Base-by-base conservation (phyloP, 768 basidiomycete genomes). In the Suillus placidus region DNA sequence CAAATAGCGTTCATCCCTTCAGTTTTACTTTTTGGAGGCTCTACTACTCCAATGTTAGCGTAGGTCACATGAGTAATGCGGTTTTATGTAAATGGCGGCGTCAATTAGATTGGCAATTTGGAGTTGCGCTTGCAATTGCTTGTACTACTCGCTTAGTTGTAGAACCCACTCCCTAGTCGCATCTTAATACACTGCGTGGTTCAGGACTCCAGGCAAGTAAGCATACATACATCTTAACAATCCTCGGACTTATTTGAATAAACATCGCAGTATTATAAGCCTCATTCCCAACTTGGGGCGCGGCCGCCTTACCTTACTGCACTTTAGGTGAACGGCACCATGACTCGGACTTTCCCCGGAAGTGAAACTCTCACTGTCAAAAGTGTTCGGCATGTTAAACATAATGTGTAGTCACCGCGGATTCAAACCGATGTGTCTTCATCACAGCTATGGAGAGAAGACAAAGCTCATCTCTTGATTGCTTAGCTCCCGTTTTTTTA, bases 281-380 rank as follows among this genome's bases (percentile, higher is more conserved):
- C 16, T 52, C 30, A 54, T 32, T 54, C 52, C 26, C 52, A 54
- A 32, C n/a, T n/a, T n/a, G n/a, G 51, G 51, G 30, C 4, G 30
- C 30, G 26, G 51, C 51, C 4, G 16, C 26, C 3, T n/a, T n/a
- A n/a, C n/a, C n/a, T n/a, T 14, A 32, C 26, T 3, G 30, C 51
- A 9, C 45, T 10, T 47, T 10, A 18, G 20, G 45, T 47, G n/a
- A 47, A 47, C 45, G 6, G 20, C n/a, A 43, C 42, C 6, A 18
- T 45, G 43, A 26, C n/a, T n/a, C n/a, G n/a, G n/a, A n/a, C 10
- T 49, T 49, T 13, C 23, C 20, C 30, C 20, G 5, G 32, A 35
- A 34, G 32, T 55, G 12, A 55, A 16, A 55, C 54, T 55, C 54
- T 55, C 54, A 55, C 54, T n/a, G 54, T 35, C 54, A 55, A 55